A percentile compares a stretch with the other conserved stretches of the same genome.
Evolutionary conservation across 495 filamentous ascomycete genomes (phyloP).

Genomic region (Choiromyces venosus): DNA sequence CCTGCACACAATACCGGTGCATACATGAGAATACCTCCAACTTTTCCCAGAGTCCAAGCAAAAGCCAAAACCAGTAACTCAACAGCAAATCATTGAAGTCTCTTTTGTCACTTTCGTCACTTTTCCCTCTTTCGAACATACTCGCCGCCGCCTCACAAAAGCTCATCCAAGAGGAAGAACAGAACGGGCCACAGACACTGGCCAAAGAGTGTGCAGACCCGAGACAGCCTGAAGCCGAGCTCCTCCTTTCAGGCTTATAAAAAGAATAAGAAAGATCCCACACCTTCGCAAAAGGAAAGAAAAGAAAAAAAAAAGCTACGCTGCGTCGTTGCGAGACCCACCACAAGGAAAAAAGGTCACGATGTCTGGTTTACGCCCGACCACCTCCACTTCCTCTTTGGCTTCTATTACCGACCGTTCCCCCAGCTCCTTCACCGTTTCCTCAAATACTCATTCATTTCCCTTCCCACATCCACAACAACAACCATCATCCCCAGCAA

Average conservation of each 20-base stretch:
- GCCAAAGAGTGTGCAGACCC: conserved; percentile 17
- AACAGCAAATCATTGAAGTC: conserved; percentile 8
- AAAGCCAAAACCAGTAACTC: conserved; percentile 2
- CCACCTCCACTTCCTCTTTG: conserved; percentile 9
- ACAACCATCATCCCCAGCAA: conserved; percentile 9
- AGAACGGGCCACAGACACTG: background rate
- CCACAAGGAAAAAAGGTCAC: conserved; percentile 24
- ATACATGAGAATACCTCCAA: conserved; percentile 15
- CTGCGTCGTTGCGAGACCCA: background rate
- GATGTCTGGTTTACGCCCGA: conserved; percentile 26
- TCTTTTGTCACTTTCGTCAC: conserved; percentile 17
- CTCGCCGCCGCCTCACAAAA: background rate
- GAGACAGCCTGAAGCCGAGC: conserved; percentile 26
- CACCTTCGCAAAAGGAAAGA: conserved; percentile 10
- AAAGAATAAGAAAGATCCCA: conserved; percentile 10
- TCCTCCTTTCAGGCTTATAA: conserved; percentile 20
- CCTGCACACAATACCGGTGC: conserved; percentile 3
- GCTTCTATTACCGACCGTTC: conserved; percentile 9
- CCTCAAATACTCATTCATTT: conserved; percentile 29
- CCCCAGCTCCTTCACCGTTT: conserved; percentile 3
- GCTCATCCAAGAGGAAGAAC: background rate
- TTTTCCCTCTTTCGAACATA: conserved; percentile 13
- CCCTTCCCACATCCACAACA: conserved; percentile 13
- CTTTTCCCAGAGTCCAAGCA: conserved; percentile 5
- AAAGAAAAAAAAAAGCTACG: background rate